Base-by-base conservation (phyloP, 73 alveolate species). In the Paramecium biaurelia region DNA sequence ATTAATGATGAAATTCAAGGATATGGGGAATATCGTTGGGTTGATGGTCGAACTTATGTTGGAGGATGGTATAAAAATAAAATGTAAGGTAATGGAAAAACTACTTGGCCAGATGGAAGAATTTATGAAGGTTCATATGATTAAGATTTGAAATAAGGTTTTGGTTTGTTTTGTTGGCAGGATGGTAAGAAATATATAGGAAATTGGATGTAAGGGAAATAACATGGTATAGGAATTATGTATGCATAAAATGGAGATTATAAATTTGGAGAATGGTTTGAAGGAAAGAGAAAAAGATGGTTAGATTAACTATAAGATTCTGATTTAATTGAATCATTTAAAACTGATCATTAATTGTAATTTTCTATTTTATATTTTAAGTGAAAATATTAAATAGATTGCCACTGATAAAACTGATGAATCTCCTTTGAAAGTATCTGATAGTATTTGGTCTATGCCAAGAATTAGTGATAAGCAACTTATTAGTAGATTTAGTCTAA, bases 91-190 rank as follows among this genome's bases (percentile, higher is more conserved):
- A 57, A 86, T n/a, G 93, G 93, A 18, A 59, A 59, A 63, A 86
- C 93, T n/a, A 63, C 57, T n/a, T 86, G 93, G 93, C 93, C 93
- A n/a, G 93, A 86, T 59, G 93, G 93, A 1, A 53, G 87, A 57
- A 21, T 42, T 6, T 86, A 86, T 86, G 93, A 86, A 34, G 93
- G 93, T 14, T 70, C 56, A 49, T 95, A 93, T 89, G 94, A 95
- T 53, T 96, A 95, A 7, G 92, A 85, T 85, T 67, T 93, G 85
- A 95, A 93, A 95, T 94, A 89, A 70, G 97, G 97, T 12, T 59
- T 41, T 63, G 97, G 97, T 11, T 49, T 92, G 23, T 95, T 93
- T 85, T 70, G 34, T 23, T 68, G 96, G 96, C 11, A 68, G n/a
- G 96, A 93, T 56, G 96, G 95, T 37, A 86, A 92, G 63, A 86